Percentiles rank a stretch among this genome's conserved stretches.
Conservation (phyloP, 2,329 filamentous ascomycete species). For the Epichloe elymi region DNA sequence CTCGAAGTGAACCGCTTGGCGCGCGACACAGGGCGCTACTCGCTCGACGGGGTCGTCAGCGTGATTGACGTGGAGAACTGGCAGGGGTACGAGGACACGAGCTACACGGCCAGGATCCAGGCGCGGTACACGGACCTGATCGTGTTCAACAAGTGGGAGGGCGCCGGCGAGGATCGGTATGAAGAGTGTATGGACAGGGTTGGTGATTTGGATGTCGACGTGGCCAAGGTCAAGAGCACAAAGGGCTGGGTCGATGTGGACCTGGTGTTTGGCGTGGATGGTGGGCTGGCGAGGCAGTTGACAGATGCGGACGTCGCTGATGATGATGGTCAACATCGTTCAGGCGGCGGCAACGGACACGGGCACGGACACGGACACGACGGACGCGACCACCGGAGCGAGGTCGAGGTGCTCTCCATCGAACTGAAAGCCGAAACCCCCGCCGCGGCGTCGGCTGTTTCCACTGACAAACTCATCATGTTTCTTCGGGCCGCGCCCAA, state of each 20-base stretch:
- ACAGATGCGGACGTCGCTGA: conserved; percentile 25
- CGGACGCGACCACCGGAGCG: conserved; percentile 49
- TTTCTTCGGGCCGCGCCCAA: conserved; percentile 67
- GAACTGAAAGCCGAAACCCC: conserved; percentile 38
- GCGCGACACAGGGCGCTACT: conserved; percentile 54
- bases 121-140: conserved; percentile 82
- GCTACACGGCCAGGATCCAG: conserved; percentile 78
- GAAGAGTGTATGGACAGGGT: conserved; percentile 69
- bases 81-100: conserved; percentile 83
- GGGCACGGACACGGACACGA: neutral
- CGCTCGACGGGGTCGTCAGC: conserved; percentile 75
- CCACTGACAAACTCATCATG: conserved; percentile 48
- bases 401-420: conserved; percentile 87
- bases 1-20: conserved; percentile 78
- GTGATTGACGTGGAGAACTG: conserved; percentile 94
- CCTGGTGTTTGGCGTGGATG: conserved; percentile 78
- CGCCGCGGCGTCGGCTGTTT: conserved; percentile 26
- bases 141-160: conserved; percentile 89
- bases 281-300: conserved; percentile 52
- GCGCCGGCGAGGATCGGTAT: conserved; percentile 56
- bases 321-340: conserved; percentile 12
- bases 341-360: conserved; percentile 14
- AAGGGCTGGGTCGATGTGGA: conserved; percentile 66
- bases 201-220: conserved; percentile 67
- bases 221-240: conserved; percentile 74